Evolutionary conservation across 2,329 filamentous ascomycete species (phyloP).

Genomic region (Karstenula rhodostoma): DNA sequence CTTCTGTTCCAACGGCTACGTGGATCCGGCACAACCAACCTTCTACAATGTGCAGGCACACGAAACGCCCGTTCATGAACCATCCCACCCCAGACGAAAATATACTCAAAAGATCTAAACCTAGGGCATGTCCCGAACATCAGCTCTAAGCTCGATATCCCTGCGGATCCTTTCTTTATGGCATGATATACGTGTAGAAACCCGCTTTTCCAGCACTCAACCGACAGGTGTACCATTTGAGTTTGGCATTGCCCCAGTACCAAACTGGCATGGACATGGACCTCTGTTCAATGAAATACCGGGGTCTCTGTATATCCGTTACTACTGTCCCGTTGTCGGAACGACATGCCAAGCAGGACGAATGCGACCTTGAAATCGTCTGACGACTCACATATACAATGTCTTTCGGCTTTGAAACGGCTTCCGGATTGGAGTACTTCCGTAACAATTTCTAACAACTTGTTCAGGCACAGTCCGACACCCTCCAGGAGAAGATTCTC

Average conservation of each 20-base stretch:
- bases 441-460: conserved; percentile 13
- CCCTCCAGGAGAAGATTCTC: conserved; percentile 40
- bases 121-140: neutral
- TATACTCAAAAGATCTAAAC: neutral
- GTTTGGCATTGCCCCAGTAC: neutral
- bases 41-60: neutral
- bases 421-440: neutral
- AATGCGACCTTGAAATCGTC: neutral
- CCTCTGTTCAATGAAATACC: neutral
- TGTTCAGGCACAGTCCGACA: conserved; percentile 41
- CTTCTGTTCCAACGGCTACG: neutral
- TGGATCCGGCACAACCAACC: neutral
- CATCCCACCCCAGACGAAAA: neutral
- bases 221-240: neutral
- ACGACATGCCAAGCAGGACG: neutral
- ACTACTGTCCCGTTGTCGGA: neutral
- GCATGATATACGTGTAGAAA: neutral
- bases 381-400: neutral
- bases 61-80: neutral
- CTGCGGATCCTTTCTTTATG: neutral
- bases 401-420: neutral
- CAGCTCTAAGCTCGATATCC: neutral
- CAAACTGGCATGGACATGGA: neutral
- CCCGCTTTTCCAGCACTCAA: neutral
- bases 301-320: neutral